Conservation (phyloP, 176 grass and related monocot species). For the Rhynchospora pubera region DNA sequence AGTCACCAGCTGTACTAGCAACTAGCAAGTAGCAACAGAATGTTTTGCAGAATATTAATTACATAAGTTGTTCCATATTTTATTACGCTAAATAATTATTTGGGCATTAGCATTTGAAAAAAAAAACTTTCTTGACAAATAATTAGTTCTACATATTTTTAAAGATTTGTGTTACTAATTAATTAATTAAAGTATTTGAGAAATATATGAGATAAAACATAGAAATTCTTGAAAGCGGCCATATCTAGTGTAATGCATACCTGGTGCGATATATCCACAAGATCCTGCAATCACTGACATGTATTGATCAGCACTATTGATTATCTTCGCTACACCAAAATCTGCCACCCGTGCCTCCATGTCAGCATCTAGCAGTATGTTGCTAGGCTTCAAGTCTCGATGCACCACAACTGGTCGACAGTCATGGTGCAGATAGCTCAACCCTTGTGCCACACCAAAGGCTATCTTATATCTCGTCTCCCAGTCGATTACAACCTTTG, state of each 20-base stretch:
- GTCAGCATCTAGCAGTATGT: conserved; percentile 80
- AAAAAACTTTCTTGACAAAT: background rate
- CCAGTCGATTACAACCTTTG: conserved; percentile 36
- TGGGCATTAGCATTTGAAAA: conserved; percentile 6
- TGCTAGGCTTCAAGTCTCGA: conserved; percentile 94
- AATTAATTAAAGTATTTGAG: background rate
- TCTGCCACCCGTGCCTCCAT: conserved; percentile 84
- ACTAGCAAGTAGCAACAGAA: too few relatives aligned
- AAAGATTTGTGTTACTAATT: background rate
- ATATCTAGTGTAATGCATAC: too few relatives aligned
- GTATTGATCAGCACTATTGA: conserved; percentile 32
- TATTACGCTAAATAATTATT: conserved; percentile 11
- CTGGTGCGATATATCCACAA: conserved; percentile 84
- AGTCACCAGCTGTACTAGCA: too few relatives aligned
- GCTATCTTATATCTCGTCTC: conserved; percentile 59
- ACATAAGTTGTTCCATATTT: background rate
- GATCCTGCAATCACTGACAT: conserved; percentile 89
- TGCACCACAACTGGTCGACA: conserved; percentile 64
- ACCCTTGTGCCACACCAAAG: conserved; percentile 65
- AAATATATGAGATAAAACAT: background rate
- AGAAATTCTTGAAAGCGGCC: background rate
- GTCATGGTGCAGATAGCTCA: conserved; percentile 95
- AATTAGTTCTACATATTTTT: background rate
- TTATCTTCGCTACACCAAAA: conserved; percentile 85
- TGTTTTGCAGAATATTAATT: background rate